phyloP scores from a whole-genome alignment of 768 basidiomycete genomes.

The Paxillus rubicundulus region DNA sequence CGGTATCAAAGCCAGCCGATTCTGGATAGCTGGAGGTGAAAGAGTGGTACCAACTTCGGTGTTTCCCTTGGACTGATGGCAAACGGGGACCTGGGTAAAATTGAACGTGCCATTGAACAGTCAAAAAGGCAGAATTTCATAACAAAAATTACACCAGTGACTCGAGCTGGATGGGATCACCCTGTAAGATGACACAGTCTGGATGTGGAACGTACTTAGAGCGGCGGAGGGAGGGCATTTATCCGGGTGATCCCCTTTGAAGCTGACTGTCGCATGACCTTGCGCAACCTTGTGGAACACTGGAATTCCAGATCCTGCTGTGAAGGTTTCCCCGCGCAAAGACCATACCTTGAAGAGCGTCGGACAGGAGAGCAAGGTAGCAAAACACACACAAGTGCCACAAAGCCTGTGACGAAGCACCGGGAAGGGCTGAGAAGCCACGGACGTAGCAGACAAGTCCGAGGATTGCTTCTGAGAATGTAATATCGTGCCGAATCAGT shows the following conservation, averaged over 20 bases:
- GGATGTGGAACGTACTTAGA: constrained; percentile 16
- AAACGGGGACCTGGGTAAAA: constrained; percentile 17
- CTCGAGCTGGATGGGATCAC: constrained; percentile 9
- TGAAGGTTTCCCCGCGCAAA: too few species aligned
- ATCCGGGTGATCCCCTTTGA: constrained; percentile 11
- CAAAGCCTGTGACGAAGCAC: constrained; percentile 24
- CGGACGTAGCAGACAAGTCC: constrained; percentile 35
- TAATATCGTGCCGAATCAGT: constrained; percentile 21
- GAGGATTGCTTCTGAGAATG: constrained; percentile 32
- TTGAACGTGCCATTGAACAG: constrained; percentile 9
- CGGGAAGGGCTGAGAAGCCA: constrained; percentile 27
- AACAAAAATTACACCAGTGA: constrained; percentile 8
- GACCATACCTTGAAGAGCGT: too few species aligned
- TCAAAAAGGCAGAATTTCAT: constrained; percentile 14
- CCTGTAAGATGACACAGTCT: constrained; percentile 15
- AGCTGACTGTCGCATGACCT: background rate
- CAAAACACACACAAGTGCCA: constrained; percentile 22
- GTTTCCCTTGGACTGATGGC: constrained; percentile 9
- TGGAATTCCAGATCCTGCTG: too few species aligned
- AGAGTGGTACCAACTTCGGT: background rate
- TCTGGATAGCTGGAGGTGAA: constrained; percentile 9
- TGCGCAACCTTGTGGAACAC: constrained; percentile 15
- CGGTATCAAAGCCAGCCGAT: constrained; percentile 4
- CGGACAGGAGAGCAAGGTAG: constrained; percentile 9
- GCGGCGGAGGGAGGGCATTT: constrained; percentile 22